Conservation (phyloP, 2,329 filamentous ascomycete genomes). For the Claviceps sp. region DNA sequence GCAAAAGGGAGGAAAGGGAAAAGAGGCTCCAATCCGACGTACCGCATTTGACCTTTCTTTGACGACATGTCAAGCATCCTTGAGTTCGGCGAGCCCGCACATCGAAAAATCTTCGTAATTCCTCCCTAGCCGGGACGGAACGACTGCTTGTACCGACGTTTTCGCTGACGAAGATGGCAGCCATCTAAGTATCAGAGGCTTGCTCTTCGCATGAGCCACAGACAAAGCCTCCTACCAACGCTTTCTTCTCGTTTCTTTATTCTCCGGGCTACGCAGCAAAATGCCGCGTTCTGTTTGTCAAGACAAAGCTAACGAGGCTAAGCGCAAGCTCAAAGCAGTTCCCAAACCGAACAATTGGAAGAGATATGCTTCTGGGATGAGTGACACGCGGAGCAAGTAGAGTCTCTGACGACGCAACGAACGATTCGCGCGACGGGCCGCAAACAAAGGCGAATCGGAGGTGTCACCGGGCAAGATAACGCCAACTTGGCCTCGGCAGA, state of each 20-base stretch:
- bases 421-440: too few relatives aligned
- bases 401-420: too few relatives aligned
- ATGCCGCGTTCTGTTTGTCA: too few relatives aligned
- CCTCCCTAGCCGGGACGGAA: slow-evolving; percentile 2
- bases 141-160: neutral
- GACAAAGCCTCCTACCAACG: neutral
- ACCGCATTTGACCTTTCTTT: slow-evolving; percentile 5
- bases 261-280: neutral
- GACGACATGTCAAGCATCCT: slow-evolving; percentile 4
- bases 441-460: too few relatives aligned
- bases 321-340: neutral
- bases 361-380: too few relatives aligned
- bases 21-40: neutral
- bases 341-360: neutral
- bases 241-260: neutral
- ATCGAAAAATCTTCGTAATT: slow-evolving; percentile 4
- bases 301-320: too few relatives aligned
- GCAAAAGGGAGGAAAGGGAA: neutral
- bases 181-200: neutral
- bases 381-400: too few relatives aligned
- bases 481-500: too few relatives aligned
- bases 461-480: too few relatives aligned
- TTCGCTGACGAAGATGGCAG: neutral
- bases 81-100: slow-evolving; percentile 2
- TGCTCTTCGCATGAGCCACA: neutral